Evolutionary conservation across 805 yeast genomes (phyloP), one percentile per base, ranked within the genome.

Genomic region (Starmerella floris): DNA sequence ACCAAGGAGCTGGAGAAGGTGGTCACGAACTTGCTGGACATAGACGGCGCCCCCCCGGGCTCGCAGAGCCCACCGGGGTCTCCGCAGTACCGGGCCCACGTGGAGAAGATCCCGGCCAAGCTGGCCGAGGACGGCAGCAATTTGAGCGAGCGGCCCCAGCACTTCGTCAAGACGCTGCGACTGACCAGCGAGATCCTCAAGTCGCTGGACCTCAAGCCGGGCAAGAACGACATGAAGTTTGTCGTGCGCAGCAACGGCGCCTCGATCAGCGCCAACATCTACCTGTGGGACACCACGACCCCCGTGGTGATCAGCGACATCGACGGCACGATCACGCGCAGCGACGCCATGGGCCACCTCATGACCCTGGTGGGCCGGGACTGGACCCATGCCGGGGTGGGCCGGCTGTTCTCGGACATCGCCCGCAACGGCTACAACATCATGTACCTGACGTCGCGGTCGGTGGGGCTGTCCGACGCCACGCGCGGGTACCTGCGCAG

Each of bases 311-410:
- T 91, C 22, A 83, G 95, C 8, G 98, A 91, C 63, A 91, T 91
- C 45, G 98, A 91, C 60, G 98, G 98, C 16, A 91, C 98, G 1
- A 91, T 91, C 51, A 91, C 98, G 16, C 87, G 85, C 61, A 85
- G 96, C 1, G 98, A 91, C 64, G 98, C 98, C 0, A 66, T 91
- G 55, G 98, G 98, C 2, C 98, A 91, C 62, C 88, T 91, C 2
- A 67, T 91, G 60, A 85, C 91, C 16, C 77, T 88, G 76, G 67
- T 91, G 30, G 98, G 98, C 4, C 74, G 84, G 53, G 98, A 91
- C 64, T 91, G 98, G 98, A 91, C 98, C 0, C 98, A 91, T 59
- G 74, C 77, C 2, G 98, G 98, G 26, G 98, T 91, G 32, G 95
- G 96, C 2, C 77, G 78, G 55, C 64, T 91, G 43, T 91, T 87